A percentile compares a stretch with the other conserved stretches of the same genome.
Evolutionary conservation across 495 filamentous ascomycete genomes (phyloP).

Genomic region (Parachaetomium inaequale): DNA sequence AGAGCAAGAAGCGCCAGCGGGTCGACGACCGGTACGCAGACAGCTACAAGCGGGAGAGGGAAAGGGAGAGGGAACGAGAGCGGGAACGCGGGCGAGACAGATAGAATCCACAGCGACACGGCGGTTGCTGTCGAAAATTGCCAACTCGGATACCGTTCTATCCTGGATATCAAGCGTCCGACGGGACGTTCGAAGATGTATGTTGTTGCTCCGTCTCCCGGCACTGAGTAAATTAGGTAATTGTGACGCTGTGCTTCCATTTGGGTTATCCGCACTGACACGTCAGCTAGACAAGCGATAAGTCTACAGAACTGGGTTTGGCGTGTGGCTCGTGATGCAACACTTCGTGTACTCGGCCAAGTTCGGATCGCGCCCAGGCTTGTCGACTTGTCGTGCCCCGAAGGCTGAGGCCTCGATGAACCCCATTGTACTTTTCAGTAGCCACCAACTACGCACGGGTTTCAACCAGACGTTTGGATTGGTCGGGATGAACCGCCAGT

Average conservation of each 20-base stretch:
- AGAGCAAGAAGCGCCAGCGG: constrained; percentile 40
- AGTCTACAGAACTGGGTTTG: too few species aligned
- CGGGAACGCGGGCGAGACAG: constrained; percentile 37
- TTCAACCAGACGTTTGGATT: neutral
- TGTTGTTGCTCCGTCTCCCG: neutral
- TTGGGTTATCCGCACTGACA: neutral
- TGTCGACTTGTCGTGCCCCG: too few species aligned
- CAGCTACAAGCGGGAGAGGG: constrained; percentile 49
- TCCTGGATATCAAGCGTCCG: neutral
- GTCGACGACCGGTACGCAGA: constrained; percentile 38
- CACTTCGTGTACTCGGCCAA: too few species aligned
- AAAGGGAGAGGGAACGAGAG: constrained; percentile 41
- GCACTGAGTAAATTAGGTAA: neutral
- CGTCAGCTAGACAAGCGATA: too few species aligned
- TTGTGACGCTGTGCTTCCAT: neutral
- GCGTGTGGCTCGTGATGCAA: too few species aligned
- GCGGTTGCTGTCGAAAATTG: neutral
- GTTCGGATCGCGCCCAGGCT: too few species aligned
- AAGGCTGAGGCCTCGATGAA: neutral
- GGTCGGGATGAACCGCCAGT: neutral
- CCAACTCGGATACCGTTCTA: neutral
- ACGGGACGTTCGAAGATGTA: neutral
- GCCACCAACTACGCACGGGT: neutral
- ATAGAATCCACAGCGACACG: constrained; percentile 15
- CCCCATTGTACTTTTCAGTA: neutral